phyloP scores from a whole-genome alignment of 2,329 filamentous ascomycete species.

The Acrodontium crateriforme region DNA sequence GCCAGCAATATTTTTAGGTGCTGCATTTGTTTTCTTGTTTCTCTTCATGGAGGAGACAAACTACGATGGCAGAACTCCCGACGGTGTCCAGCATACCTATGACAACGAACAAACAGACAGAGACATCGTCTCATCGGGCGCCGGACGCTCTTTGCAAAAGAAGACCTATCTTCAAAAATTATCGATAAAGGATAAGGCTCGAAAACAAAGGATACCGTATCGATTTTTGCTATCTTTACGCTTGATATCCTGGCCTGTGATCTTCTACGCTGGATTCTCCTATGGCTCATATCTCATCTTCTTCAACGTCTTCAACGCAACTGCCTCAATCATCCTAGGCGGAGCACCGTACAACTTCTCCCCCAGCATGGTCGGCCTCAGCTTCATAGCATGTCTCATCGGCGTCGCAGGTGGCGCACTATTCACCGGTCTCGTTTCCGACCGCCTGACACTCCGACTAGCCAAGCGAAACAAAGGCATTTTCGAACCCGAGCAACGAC shows the following conservation, averaged over 20 bases:
- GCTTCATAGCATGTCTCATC: conserved; percentile 34
- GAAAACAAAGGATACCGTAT: conserved; percentile 19
- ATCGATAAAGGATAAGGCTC: conserved; percentile 6
- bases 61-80: conserved; percentile 20
- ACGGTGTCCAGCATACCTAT: conserved; percentile 1
- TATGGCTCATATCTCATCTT: conserved; percentile 23
- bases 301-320: conserved; percentile 23
- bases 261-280: conserved; percentile 25
- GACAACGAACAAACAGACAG: not conserved
- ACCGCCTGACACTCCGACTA: conserved; percentile 9
- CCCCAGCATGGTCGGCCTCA: conserved; percentile 32
- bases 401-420: conserved; percentile 8
- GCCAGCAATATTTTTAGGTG: conserved; percentile 38
- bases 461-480: conserved; percentile 11
- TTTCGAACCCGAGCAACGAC: conserved; percentile 13
- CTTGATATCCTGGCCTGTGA: conserved; percentile 27
- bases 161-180: conserved; percentile 12
- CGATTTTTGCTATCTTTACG: conserved; percentile 16
- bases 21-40: conserved; percentile 38
- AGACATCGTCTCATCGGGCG: conserved; percentile 1
- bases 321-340: conserved; percentile 21
- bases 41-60: conserved; percentile 49
- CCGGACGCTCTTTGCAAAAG: not conserved
- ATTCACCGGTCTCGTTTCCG: conserved; percentile 5
- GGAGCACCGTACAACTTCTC: conserved; percentile 29